Conservation (phyloP, 768 basidiomycete species). For the Mycena galericulata region DNA sequence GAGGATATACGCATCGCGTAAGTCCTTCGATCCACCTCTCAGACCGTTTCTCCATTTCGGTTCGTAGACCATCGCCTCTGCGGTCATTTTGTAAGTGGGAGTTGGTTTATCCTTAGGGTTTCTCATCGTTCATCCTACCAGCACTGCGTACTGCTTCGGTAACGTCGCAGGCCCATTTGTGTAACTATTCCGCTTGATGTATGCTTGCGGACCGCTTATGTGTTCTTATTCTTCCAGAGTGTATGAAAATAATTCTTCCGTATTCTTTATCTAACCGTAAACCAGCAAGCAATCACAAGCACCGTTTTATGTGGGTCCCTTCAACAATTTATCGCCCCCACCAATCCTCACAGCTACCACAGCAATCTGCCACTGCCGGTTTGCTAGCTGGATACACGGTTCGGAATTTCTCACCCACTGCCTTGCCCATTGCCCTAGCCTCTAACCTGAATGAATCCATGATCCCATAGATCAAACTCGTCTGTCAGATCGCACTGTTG, state of each 20-base stretch:
- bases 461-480: slow-evolving; percentile 29
- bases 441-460: too few relatives aligned
- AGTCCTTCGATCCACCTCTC: neutral
- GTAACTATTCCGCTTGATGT: slow-evolving; percentile 21
- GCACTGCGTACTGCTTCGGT: slow-evolving; percentile 36
- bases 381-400: slow-evolving; percentile 33
- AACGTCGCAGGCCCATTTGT: slow-evolving; percentile 37
- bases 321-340: neutral
- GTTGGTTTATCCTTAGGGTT: neutral
- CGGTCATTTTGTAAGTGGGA: slow-evolving; percentile 25
- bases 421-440: neutral
- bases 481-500: slow-evolving; percentile 30
- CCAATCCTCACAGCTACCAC: neutral
- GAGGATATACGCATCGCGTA: slow-evolving; percentile 37
- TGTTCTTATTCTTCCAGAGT: neutral
- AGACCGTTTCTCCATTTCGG: neutral
- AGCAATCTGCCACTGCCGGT: slow-evolving; percentile 34
- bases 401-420: neutral
- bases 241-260: too few relatives aligned
- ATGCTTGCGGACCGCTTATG: too few relatives aligned
- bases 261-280: too few relatives aligned
- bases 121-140: neutral
- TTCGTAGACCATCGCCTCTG: slow-evolving; percentile 30
- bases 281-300: slow-evolving; percentile 32
- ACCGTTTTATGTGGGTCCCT: slow-evolving; percentile 28